These are phyloP conservation scores for Tricholoma furcatifolium DNA, from an alignment of 768 basidiomycete genomes.

Conservation along the genomic window DNA sequence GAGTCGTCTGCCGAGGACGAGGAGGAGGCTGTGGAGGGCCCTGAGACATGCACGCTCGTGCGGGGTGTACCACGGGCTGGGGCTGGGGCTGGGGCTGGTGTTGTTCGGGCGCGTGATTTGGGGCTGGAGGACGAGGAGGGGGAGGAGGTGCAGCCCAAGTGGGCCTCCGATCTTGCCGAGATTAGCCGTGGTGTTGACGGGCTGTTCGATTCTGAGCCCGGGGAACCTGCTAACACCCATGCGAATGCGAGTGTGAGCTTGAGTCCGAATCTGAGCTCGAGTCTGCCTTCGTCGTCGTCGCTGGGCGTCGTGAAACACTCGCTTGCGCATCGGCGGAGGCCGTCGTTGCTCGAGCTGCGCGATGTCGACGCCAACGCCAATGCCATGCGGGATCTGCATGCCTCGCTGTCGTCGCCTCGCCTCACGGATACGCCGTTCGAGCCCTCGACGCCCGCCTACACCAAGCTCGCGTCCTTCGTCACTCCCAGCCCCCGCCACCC, in stretches of 20 bases:
- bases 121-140: conserved; percentile 49
- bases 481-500: conserved; percentile 30
- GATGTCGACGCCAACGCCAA: conserved; percentile 18
- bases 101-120: conserved; percentile 49
- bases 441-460: conserved; percentile 56
- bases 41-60: no score
- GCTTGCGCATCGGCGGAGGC: conserved; percentile 32
- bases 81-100: conserved; percentile 36
- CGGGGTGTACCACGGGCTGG: no score
- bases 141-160: conserved; percentile 45
- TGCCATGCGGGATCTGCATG: conserved; percentile 32
- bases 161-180: conserved; percentile 69
- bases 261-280: conserved; percentile 36
- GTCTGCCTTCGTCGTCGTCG: conserved; percentile 38
- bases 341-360: conserved; percentile 46
- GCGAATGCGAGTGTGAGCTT: no score
- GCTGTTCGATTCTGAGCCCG: conserved; percentile 39
- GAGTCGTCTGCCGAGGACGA: conserved; percentile 44
- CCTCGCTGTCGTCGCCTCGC: conserved; percentile 24
- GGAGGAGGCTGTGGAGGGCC: no score
- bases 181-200: conserved; percentile 63
- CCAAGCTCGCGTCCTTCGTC: conserved; percentile 60
- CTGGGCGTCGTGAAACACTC: background rate
- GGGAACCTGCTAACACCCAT: conserved; percentile 9
- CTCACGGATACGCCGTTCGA: conserved; percentile 38